Conservation (phyloP, 441 rosid species). For the Mallotus repandus region DNA sequence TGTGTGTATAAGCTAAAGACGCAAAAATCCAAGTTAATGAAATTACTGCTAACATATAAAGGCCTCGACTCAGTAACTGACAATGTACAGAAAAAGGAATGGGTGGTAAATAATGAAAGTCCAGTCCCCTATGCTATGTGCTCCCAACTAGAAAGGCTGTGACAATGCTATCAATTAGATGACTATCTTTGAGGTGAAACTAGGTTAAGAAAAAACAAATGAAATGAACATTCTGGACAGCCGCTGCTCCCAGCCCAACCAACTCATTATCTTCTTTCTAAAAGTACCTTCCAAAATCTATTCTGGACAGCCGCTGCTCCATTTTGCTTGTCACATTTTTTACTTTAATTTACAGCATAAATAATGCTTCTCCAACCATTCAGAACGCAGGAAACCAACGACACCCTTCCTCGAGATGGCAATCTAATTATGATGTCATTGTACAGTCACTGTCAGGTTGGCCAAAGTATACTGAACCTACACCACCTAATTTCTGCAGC, state of each 20-base stretch:
- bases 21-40: too few relatives aligned
- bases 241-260: slow-evolving; percentile 13
- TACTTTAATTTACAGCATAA: slow-evolving; percentile 31
- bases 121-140: background rate
- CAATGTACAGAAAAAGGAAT: background rate
- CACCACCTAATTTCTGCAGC: slow-evolving; percentile 29
- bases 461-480: slow-evolving; percentile 23
- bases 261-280: slow-evolving; percentile 1
- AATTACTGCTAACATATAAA: background rate
- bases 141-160: background rate
- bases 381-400: slow-evolving; percentile 17
- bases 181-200: slow-evolving; percentile 23
- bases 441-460: slow-evolving; percentile 15
- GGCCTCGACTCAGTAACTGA: background rate
- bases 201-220: background rate
- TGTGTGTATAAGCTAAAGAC: too few relatives aligned
- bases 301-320: too few relatives aligned
- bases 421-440: slow-evolving; percentile 16
- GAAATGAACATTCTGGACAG: slow-evolving; percentile 10
- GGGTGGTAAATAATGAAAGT: background rate
- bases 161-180: slow-evolving; percentile 2
- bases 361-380: slow-evolving; percentile 12
- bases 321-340: background rate
- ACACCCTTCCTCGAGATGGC: slow-evolving; percentile 14
- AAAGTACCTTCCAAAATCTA: slow-evolving; percentile 15